Percentiles rank a stretch among this genome's conserved stretches.
These are phyloP conservation scores for Cytospora leucostoma DNA, from an alignment of 2,329 filamentous ascomycete genomes.

Conservation along the genomic window DNA sequence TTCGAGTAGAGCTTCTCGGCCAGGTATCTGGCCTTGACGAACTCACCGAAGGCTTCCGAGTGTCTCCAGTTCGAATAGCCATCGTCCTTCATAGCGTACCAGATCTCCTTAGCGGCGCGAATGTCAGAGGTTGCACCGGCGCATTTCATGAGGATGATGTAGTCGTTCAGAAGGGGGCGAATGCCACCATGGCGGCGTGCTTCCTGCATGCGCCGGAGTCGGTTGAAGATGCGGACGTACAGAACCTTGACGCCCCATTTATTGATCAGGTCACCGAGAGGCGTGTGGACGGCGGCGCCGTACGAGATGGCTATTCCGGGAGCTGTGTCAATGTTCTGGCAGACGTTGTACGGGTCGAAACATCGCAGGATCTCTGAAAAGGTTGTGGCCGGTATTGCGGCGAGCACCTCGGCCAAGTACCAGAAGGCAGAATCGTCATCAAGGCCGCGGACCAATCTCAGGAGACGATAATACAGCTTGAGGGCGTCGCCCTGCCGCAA, in stretches of 20 bases:
- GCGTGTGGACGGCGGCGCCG: slow-evolving; percentile 44
- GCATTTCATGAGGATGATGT: slow-evolving; percentile 47
- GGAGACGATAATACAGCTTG: slow-evolving; percentile 29
- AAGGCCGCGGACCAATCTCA: slow-evolving; percentile 25
- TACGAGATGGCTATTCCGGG: slow-evolving; percentile 42
- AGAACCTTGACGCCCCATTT: slow-evolving; percentile 47
- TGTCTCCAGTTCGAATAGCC: slow-evolving; percentile 31
- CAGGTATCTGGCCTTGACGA: slow-evolving; percentile 50
- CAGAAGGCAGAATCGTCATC: slow-evolving; percentile 22
- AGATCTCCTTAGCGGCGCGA: slow-evolving; percentile 37
- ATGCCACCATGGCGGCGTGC: slow-evolving; percentile 36
- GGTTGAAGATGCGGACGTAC: slow-evolving; percentile 35
- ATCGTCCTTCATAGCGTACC: slow-evolving; percentile 26
- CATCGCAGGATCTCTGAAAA: slow-evolving; percentile 66
- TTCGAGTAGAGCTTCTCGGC: slow-evolving; percentile 50
- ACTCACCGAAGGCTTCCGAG: slow-evolving; percentile 45
- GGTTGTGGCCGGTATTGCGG: slow-evolving; percentile 50
- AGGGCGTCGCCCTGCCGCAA: slow-evolving; percentile 21
- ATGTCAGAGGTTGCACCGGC: slow-evolving; percentile 49
- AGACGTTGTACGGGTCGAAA: slow-evolving; percentile 59
- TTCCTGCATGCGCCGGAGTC: slow-evolving; percentile 19
- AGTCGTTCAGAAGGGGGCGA: slow-evolving; percentile 43
- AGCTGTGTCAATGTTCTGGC: slow-evolving; percentile 51
- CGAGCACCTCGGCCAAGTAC: slow-evolving; percentile 35
- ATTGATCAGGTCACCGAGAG: slow-evolving; percentile 43